These are phyloP conservation scores for Aspergillus sergii DNA, from an alignment of 2,329 filamentous ascomycete species.

Conservation along the genomic window DNA sequence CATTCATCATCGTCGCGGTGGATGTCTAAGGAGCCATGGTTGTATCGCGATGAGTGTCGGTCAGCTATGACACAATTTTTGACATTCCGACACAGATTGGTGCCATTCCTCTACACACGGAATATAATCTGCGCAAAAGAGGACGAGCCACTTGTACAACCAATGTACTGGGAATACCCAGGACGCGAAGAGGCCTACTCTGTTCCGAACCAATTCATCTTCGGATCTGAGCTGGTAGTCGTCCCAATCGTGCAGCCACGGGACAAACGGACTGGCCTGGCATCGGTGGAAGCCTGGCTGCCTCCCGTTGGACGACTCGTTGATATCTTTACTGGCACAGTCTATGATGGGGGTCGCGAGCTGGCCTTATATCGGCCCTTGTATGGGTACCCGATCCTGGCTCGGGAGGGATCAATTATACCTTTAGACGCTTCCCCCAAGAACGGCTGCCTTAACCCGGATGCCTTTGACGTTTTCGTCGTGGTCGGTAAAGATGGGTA, in stretches of 20 bases:
- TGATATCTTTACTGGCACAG: conserved; percentile 60
- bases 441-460: conserved; percentile 24
- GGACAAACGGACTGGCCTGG: conserved; percentile 51
- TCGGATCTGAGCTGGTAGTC: conserved; percentile 60
- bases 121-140: conserved; percentile 51
- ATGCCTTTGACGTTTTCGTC: conserved; percentile 27
- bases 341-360: conserved; percentile 60
- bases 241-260: conserved; percentile 59
- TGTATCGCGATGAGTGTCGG: conserved; percentile 51
- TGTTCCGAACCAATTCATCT: conserved; percentile 61
- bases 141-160: conserved; percentile 59
- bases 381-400: conserved; percentile 55
- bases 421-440: conserved; percentile 51
- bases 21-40: conserved; percentile 66
- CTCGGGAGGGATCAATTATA: conserved; percentile 60
- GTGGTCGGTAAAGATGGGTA: conserved; percentile 49
- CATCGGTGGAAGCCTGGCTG: conserved; percentile 58
- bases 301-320: conserved; percentile 53
- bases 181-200: conserved; percentile 57
- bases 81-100: conserved; percentile 58
- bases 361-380: conserved; percentile 56
- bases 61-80: conserved; percentile 54
- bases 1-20: conserved; percentile 62
- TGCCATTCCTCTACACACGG: conserved; percentile 64
- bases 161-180: conserved; percentile 65